Base-by-base conservation (phyloP, 768 basidiomycete species). In the Amanita molliuscula region DNA sequence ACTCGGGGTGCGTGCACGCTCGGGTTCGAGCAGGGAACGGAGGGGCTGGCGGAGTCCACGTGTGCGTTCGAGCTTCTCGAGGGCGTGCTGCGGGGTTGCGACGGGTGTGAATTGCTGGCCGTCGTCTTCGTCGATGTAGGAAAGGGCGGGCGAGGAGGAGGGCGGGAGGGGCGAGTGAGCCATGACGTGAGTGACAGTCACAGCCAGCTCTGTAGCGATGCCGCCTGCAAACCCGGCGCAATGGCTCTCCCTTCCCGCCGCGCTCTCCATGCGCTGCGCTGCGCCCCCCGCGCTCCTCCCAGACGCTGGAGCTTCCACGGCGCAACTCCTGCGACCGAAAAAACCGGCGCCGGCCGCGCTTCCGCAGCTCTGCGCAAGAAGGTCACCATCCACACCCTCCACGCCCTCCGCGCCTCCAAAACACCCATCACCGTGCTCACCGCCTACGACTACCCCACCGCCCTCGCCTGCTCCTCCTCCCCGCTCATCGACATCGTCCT, bases 381-480 rank as follows among this genome's bases (percentile, higher is more conserved):
- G 65, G 85, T 89, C 23, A 97, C 94, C 20, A 83, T 97, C 47
- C 79, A 85, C 55, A 74, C 81, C 9, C 75, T 97, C 3, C 71
- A 80, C 29, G 64, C 72, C 7, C 74, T 88, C 45, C 75, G 77
- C 34, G 67, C 65, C 31, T 62, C 76, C 37, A 69, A 74, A 33
- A 77, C 74, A 20, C 93, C 92, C 25, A 95, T 99, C 59, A 78
- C 92, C 11, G 84, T 94, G 74, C 69, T 98, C 61, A 97, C 95
- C 5, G 95, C 95, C 8, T 96, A 97, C 69, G 94, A 99, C 67
- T 98, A 85, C 63, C 89, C 93, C 11, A 85, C 91, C n/a, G 90
- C 82, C 1, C 71, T 83, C 53, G 78, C 78, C 11, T 76, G 73
- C 56, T 77, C 77, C 11, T 70, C 73, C 3, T 72, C 73, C 37